phyloP scores from a whole-genome alignment of 2,329 filamentous ascomycete genomes.

The Xylaria hypoxylon region DNA sequence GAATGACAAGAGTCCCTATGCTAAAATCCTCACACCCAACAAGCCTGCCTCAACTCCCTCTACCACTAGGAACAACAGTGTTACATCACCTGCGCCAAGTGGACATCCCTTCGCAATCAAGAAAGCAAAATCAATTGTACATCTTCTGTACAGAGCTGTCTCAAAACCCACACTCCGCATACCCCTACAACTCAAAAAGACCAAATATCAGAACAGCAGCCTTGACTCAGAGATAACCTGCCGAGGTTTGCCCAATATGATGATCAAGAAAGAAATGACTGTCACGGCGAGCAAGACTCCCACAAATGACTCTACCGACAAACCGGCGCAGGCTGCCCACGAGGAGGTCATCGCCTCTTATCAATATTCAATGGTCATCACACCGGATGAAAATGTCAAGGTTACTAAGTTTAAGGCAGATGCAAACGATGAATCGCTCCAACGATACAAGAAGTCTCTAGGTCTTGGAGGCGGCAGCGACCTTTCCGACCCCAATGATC shows the following conservation, averaged over 20 bases:
- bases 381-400: constrained; percentile 27
- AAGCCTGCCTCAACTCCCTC: background rate
- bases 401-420: constrained; percentile 55
- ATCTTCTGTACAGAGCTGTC: constrained; percentile 21
- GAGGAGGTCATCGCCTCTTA: constrained; percentile 23
- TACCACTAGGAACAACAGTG: constrained; percentile 7
- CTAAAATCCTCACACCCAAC: background rate
- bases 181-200: constrained; percentile 1
- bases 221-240: constrained; percentile 47
- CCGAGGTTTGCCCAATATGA: constrained; percentile 40
- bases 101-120: constrained; percentile 9
- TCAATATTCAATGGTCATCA: constrained; percentile 20
- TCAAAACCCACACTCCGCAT: constrained; percentile 19
- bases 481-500: constrained; percentile 81
- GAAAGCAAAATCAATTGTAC: constrained; percentile 34
- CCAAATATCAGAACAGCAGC: constrained; percentile 20
- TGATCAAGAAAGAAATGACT: constrained; percentile 27
- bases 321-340: background rate
- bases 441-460: constrained; percentile 97
- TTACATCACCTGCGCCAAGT: constrained; percentile 25
- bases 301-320: constrained; percentile 4
- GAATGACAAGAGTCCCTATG: background rate
- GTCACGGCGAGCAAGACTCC: constrained; percentile 7
- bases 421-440: constrained; percentile 88
- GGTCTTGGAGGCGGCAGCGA: constrained; percentile 81